Conservation (phyloP, 1,284 basidiomycete genomes). For the Cutaneotrichosporon sp. region DNA sequence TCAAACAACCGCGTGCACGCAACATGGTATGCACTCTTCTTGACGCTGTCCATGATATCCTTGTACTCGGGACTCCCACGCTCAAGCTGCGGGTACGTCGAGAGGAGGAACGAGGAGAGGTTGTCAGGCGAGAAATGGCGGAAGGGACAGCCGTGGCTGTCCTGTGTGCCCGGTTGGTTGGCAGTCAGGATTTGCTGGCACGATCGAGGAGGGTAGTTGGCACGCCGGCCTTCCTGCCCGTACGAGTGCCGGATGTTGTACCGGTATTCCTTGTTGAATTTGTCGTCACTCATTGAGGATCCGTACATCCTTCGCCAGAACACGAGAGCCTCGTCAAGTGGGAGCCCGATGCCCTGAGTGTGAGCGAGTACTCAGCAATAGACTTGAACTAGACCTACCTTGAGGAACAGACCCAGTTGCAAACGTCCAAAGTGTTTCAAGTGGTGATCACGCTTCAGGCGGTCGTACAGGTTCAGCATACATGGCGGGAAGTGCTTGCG, state of each 20-base stretch:
- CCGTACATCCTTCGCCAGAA: conserved; percentile 90
- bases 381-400: conserved; percentile 62
- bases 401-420: conserved; percentile 92
- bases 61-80: conserved; percentile 68
- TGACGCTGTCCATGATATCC: conserved; percentile 82
- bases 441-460: conserved; percentile 71
- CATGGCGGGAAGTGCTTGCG: conserved; percentile 90
- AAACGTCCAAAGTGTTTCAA: conserved; percentile 88
- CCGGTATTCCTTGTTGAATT: conserved; percentile 96
- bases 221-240: conserved; percentile 88
- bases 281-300: conserved; percentile 73
- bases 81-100: conserved; percentile 58
- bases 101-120: conserved; percentile 69
- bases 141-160: conserved; percentile 91
- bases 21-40: conserved; percentile 82
- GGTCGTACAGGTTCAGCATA: conserved; percentile 87
- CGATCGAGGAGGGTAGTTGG: conserved; percentile 92
- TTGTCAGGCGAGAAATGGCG: conserved; percentile 83
- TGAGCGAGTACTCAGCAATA: conserved; percentile 16
- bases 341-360: conserved; percentile 76
- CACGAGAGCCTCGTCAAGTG: conserved; percentile 86
- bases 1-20: conserved; percentile 97
- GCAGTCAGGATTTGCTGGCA: conserved; percentile 83
- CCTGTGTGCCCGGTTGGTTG: conserved; percentile 67
- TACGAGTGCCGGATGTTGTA: conserved; percentile 97